Evolutionary conservation across 768 basidiomycete species (phyloP), one percentile per base, ranked within the genome.

Genomic region (Obba rivulosa): DNA sequence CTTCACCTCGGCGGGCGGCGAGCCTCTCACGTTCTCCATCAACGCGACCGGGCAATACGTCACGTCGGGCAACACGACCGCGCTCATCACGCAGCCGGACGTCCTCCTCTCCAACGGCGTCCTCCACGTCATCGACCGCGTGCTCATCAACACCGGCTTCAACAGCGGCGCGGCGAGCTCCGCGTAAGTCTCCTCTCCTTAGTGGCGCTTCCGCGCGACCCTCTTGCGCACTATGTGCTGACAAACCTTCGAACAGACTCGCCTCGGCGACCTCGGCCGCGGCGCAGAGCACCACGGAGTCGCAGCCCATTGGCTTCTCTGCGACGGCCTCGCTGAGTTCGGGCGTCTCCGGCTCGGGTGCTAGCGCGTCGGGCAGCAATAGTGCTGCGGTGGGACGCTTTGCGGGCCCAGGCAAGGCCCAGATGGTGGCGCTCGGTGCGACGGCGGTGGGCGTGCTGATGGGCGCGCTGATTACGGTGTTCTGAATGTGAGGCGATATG

Each of bases 101-200:
- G 70, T 85, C 4, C 66, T 88, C 54, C 62, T 78, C 21, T 59
- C 71, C 16, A 88, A 89, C 53, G 87, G 86, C 40, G 87, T 88
- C 36, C 62, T 85, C 8, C 85, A 89, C 60, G 61, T 83, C 36
- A 73, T 85, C 50, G 69, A 83, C 54, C 55, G 65, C 16, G 78
- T 82, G 9, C 69, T 86, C 25, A 36, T 78, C 14, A 73, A 79
- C 60, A 66, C 69, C 3, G 60, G 70, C 7, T 55, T 50, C 2
- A 64, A 83, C 57, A 39, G 68, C 8, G 53, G 55, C 4, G 74
- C 71, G 1, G 83, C 81, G 4, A 69, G 63, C 40, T 71, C 75
- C 48, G 81, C 80, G 80, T 83, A 60, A 60, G 79, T 70, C 20
- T 37, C 14, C 31, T 44, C 41, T 22, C 20, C 25, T 39, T 25